A percentile compares a stretch with the other conserved stretches of the same genome.
Evolutionary conservation across 1,284 basidiomycete genomes (phyloP).

Genomic region (Paramarasmius palmivorus): DNA sequence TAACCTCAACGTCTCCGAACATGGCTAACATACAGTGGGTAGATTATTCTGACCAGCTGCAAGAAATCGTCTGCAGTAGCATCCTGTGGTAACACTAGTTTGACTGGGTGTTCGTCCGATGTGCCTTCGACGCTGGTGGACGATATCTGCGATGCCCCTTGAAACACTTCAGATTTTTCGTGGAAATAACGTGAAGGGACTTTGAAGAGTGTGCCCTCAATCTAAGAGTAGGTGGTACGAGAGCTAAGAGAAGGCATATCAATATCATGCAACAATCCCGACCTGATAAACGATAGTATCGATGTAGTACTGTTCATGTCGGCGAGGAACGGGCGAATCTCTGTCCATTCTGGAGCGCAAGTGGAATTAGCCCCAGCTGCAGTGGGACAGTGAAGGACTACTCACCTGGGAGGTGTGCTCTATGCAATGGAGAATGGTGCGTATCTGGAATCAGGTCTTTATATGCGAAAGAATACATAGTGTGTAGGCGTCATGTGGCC

Average conservation of each 20-base stretch:
- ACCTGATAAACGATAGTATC: conserved; percentile 1
- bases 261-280: neutral
- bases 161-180: neutral
- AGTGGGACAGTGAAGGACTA: too few relatives aligned
- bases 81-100: neutral
- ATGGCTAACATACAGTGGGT: neutral
- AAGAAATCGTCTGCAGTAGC: neutral
- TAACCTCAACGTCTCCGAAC: neutral
- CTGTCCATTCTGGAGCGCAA: neutral
- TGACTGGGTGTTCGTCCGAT: neutral
- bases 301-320: neutral
- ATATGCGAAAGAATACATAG: too few relatives aligned
- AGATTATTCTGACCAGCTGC: neutral
- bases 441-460: too few relatives aligned
- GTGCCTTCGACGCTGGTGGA: neutral
- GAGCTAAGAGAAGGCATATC: neutral
- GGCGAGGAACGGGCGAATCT: neutral
- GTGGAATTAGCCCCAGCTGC: neutral
- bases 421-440: too few relatives aligned
- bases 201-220: conserved; percentile 1
- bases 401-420: too few relatives aligned
- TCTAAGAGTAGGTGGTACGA: neutral
- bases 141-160: neutral
- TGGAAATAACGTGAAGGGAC: neutral
- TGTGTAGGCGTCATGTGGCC: too few relatives aligned